These are phyloP conservation scores for Lathyrus aphaca DNA, from an alignment of 306 rosid genomes.

Conservation along the genomic window DNA sequence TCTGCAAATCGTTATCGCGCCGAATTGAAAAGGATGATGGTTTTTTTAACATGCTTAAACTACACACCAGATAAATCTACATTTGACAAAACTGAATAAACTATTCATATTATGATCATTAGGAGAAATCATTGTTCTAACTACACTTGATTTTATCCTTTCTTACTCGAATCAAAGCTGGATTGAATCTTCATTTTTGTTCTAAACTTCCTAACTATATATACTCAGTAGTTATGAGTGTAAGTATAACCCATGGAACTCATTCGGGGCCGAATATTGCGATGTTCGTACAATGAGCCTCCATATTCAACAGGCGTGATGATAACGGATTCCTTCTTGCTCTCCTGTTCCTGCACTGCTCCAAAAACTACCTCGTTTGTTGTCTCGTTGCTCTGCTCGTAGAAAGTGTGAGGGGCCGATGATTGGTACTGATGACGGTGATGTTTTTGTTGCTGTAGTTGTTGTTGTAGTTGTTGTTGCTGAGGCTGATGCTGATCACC, in stretches of 20 bases:
- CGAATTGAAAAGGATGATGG: no score
- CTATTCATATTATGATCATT: conserved; percentile 36
- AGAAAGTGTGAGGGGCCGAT: conserved; percentile 66
- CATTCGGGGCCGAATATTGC: conserved; percentile 54
- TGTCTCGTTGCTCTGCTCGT: conserved; percentile 63
- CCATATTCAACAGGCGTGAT: conserved; percentile 73
- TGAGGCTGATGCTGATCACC: conserved; percentile 64
- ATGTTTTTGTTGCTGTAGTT: conserved; percentile 48
- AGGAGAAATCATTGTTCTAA: conserved; percentile 41
- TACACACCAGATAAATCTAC: conserved; percentile 28
- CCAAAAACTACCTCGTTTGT: conserved; percentile 80
- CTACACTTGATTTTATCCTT: conserved; percentile 42
- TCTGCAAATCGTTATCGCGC: not conserved
- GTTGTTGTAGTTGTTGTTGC: conserved; percentile 58
- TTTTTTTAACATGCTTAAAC: conserved; percentile 6
- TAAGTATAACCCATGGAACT: conserved; percentile 48
- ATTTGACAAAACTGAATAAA: conserved; percentile 46
- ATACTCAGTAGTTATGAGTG: conserved; percentile 50
- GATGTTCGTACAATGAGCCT: conserved; percentile 54
- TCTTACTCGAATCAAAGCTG: conserved; percentile 30
- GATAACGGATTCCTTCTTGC: conserved; percentile 47
- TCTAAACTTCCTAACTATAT: conserved; percentile 46
- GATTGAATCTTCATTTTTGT: conserved; percentile 46
- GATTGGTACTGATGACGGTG: conserved; percentile 71
- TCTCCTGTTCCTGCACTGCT: conserved; percentile 79